phyloP scores from a whole-genome alignment of 805 yeast genomes.

The Nakazawaea ishiwadae region DNA sequence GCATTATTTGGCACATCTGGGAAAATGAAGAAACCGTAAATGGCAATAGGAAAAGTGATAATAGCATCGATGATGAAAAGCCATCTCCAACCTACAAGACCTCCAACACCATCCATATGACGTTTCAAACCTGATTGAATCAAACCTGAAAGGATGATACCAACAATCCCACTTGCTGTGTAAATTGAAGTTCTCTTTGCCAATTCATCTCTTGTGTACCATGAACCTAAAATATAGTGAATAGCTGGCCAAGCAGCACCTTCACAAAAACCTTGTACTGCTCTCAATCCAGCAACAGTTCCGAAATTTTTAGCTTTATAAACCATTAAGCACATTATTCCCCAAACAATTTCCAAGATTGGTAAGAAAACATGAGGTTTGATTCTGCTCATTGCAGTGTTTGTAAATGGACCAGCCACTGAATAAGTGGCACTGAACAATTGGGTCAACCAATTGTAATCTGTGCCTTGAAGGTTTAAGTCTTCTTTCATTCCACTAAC shows the following conservation, averaged over 20 bases:
- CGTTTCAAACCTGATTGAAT: conserved; percentile 36
- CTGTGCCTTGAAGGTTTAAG: conserved; percentile 55
- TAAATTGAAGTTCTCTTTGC: conserved; percentile 59
- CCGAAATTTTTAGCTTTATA: conserved; percentile 44
- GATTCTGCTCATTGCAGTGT: conserved; percentile 49
- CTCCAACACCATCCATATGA: conserved; percentile 36
- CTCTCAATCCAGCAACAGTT: conserved; percentile 57
- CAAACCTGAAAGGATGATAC: conserved; percentile 53
- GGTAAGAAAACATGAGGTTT: conserved; percentile 54
- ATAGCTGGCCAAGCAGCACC: conserved; percentile 63
- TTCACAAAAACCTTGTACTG: conserved; percentile 66
- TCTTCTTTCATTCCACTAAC: conserved; percentile 59
- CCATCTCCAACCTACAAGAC: conserved; percentile 50
- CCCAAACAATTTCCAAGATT: conserved; percentile 60
- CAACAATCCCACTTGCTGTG: conserved; percentile 60
- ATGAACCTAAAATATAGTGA: conserved; percentile 54
- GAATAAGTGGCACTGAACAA: conserved; percentile 56
- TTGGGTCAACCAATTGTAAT: conserved; percentile 45
- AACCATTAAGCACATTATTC: conserved; percentile 55
- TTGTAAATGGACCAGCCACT: conserved; percentile 59
- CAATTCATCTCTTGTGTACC: conserved; percentile 53
- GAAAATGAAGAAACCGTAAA: conserved; percentile 27
- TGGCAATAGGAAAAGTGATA: conserved; percentile 32
- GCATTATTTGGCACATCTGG: conserved; percentile 65
- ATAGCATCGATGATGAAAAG: conserved; percentile 49